Conservation (phyloP, 306 rosid species). For the Comarum palustre region DNA sequence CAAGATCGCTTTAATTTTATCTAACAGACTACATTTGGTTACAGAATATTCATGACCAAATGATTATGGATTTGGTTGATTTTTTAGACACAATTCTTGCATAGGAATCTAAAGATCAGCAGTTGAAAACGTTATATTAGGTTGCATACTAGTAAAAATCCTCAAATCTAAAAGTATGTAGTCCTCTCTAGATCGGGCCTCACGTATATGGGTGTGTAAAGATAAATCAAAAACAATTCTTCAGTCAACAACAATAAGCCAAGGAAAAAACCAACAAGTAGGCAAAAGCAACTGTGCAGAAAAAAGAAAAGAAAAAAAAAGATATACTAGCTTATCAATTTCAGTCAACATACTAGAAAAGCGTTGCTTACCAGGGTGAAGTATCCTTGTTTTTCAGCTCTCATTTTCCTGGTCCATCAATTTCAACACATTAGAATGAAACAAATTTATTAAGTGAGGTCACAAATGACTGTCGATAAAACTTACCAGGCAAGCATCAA, state of each 20-base stretch:
- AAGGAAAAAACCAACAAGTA: background rate
- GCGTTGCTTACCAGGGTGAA: slow-evolving; percentile 69
- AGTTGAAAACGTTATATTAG: background rate
- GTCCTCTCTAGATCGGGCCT: background rate
- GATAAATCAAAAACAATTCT: background rate
- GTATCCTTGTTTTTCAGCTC: slow-evolving; percentile 90
- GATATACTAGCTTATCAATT: background rate
- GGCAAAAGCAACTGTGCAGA: background rate
- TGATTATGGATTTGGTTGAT: background rate
- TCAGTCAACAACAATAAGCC: background rate
- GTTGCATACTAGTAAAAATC: background rate
- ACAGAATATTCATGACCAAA: background rate
- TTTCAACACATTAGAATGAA: slow-evolving; percentile 27
- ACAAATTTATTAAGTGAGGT: slow-evolving; percentile 20
- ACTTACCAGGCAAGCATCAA: slow-evolving; percentile 99
- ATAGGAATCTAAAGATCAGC: background rate
- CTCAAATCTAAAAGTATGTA: background rate
- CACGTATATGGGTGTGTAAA: background rate
- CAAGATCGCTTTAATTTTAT: too few relatives aligned
- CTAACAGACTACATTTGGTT: background rate
- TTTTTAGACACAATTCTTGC: background rate
- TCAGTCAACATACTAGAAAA: background rate
- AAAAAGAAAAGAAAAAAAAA: background rate
- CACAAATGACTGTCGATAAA: slow-evolving; percentile 16
- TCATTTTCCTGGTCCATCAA: slow-evolving; percentile 88